Base-by-base conservation (phyloP, 2,329 filamentous ascomycete species). In the Aspergillus hiratsukae region DNA sequence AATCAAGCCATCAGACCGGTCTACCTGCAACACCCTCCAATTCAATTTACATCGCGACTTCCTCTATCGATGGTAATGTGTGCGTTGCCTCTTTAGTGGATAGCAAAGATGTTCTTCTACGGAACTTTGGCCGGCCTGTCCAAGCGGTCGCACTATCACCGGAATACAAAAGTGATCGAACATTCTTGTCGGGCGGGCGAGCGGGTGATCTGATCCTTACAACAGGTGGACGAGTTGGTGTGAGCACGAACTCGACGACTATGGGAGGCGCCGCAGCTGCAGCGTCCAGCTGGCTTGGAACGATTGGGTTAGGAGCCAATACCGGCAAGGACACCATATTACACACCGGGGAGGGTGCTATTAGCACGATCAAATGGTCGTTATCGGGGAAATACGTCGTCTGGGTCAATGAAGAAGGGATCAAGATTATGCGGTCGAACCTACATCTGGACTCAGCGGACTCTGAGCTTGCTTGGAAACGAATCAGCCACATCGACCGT, bases 341-440 rank as follows among this genome's bases (percentile, higher is more conserved):
- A 49, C 94, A 99, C 69, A 91, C 89, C 7, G 94, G 94, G 2
- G 95, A 99, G 76, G 94, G 94, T 3, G 85, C 86, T 2, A 94
- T 99, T 61, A 93, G 86, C 70, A 89, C 87, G 3, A 94, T 99
- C 68, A 93, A 95, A 72, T 99, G 93, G 91, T 97, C 93, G 0
- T 72, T 93, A 43, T 93, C 91, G 0, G 93, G 94, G 0, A 94
- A 89, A 75, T 97, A 92, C 68, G 89, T 97, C 1, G 90, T 87
- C 0, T 99, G 94, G 94, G 82, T 96, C 43, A 99, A 97, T 67
- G 94, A 99, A 73, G 88, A 95, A 67, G 94, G 94, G 3, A 95
- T 97, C 70, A 97, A 97, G 72, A 94, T 99, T 58, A 97, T 97
- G 92, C 85, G 94, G 40, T 91, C 91, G 4, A 90, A 94, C 69